Percentiles rank a stretch among this genome's conserved stretches.
These are phyloP conservation scores for Rhodotorula sp. DNA, from an alignment of 1,284 basidiomycete genomes.

Conservation along the genomic window DNA sequence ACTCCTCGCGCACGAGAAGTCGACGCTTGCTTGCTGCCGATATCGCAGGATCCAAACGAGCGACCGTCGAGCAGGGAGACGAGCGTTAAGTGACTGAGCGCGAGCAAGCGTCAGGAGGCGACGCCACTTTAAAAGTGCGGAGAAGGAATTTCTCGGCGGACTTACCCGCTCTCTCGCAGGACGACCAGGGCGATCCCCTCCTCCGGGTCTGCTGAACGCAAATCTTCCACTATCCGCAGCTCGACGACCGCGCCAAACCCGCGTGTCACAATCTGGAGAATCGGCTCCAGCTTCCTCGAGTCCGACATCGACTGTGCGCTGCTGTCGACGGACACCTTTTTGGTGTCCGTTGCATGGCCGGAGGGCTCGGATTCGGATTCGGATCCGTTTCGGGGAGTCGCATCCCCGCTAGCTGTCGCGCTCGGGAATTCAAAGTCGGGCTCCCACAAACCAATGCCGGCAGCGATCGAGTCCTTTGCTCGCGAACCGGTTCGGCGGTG, in stretches of 20 bases:
- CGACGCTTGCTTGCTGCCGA: neutral
- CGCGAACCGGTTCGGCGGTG: neutral
- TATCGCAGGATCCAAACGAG: slow-evolving; percentile 11
- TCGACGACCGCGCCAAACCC: slow-evolving; percentile 25
- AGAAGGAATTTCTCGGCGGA: neutral
- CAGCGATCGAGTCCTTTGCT: slow-evolving; percentile 34
- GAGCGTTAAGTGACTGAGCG: slow-evolving; percentile 20
- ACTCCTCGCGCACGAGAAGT: neutral
- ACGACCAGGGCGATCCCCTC: slow-evolving; percentile 14
- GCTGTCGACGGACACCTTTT: too few species aligned
- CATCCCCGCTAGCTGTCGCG: neutral
- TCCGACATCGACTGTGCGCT: neutral
- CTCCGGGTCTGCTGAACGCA: neutral
- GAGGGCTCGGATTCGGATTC: neutral
- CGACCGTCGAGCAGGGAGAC: slow-evolving; percentile 30
- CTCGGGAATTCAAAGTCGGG: neutral
- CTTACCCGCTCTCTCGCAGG: slow-evolving; percentile 31
- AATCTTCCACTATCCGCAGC: slow-evolving; percentile 8
- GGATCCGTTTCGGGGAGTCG: neutral
- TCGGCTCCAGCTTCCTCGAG: slow-evolving; percentile 2
- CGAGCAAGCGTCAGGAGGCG: neutral
- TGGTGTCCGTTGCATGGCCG: too few species aligned
- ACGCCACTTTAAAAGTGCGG: neutral
- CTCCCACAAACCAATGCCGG: slow-evolving; percentile 40
- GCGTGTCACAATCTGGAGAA: slow-evolving; percentile 9